phyloP scores from a whole-genome alignment of 192 early-diverging fungal species.

The Diversispora epigaea region DNA sequence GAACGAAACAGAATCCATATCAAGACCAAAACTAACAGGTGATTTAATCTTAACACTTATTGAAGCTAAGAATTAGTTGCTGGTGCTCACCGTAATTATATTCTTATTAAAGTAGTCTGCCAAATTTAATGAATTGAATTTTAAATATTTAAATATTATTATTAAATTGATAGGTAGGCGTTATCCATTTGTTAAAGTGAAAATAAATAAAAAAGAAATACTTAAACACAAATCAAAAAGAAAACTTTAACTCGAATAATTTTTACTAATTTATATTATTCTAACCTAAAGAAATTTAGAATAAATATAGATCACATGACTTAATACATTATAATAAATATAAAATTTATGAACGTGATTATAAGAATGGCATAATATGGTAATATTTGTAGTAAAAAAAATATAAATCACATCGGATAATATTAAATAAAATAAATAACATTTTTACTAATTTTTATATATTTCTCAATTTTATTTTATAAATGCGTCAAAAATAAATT shows the following conservation, averaged over 20 bases:
- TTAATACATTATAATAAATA: too few species aligned
- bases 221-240: constrained; percentile 66
- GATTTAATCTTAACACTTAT: constrained; percentile 43
- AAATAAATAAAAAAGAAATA: constrained; percentile 59
- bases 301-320: too few species aligned
- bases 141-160: constrained; percentile 35
- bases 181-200: constrained; percentile 68
- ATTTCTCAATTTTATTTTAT: too few species aligned
- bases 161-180: constrained; percentile 49
- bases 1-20: background rate
- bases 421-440: too few species aligned
- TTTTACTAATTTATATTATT: constrained; percentile 20
- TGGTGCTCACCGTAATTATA: constrained; percentile 40
- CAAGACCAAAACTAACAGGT: constrained; percentile 37
- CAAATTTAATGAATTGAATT: background rate
- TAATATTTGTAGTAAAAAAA: too few species aligned
- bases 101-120: constrained; percentile 1
- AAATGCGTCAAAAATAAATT: too few species aligned
- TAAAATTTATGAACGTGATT: too few species aligned
- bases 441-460: too few species aligned
- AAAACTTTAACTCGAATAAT: constrained; percentile 61
- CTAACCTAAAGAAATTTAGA: background rate
- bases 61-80: constrained; percentile 50
- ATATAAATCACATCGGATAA: too few species aligned
- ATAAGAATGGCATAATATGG: too few species aligned